Conservation (phyloP, 1,284 basidiomycete genomes). For the Trichosporon faecale region DNA sequence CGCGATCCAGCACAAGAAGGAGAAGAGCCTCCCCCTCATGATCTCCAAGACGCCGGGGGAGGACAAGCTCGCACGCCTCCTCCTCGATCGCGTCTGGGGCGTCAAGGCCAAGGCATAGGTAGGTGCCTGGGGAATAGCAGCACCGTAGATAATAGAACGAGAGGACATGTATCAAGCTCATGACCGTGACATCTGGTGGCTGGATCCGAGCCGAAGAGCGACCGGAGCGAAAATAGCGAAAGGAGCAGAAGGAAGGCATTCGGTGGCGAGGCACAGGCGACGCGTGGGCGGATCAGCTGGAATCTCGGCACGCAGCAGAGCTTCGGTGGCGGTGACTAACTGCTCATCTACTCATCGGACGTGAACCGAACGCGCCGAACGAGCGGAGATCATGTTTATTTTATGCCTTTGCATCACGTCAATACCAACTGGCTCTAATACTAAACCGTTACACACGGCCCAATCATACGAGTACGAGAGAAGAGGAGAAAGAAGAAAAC, state of each 20-base stretch:
- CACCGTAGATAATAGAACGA: not conserved
- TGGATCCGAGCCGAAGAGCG: not conserved
- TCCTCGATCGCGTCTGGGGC: conserved; percentile 47
- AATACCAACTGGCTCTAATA: not conserved
- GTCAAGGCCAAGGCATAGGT: not conserved
- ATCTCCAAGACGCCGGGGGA: conserved; percentile 43
- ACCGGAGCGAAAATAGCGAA: not conserved
- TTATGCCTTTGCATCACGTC: conserved; percentile 8
- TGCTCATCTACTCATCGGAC: too few species aligned
- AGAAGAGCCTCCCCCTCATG: conserved; percentile 34
- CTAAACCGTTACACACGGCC: conserved; percentile 10
- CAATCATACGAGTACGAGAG: conserved; percentile 7
- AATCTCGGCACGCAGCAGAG: not conserved
- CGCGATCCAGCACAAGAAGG: conserved; percentile 7
- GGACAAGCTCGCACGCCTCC: conserved; percentile 33
- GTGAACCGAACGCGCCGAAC: too few species aligned
- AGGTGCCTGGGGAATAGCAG: not conserved
- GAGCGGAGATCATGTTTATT: too few species aligned
- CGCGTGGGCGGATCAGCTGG: not conserved
- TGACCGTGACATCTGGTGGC: not conserved
- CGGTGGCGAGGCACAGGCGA: not conserved
- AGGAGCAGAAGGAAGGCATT: not conserved
- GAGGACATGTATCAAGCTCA: not conserved
- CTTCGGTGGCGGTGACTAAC: not conserved
- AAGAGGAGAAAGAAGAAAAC: conserved; percentile 4